Evolutionary conservation across 345 rosid species (phyloP).

Genomic region (Populus pruinosa): DNA sequence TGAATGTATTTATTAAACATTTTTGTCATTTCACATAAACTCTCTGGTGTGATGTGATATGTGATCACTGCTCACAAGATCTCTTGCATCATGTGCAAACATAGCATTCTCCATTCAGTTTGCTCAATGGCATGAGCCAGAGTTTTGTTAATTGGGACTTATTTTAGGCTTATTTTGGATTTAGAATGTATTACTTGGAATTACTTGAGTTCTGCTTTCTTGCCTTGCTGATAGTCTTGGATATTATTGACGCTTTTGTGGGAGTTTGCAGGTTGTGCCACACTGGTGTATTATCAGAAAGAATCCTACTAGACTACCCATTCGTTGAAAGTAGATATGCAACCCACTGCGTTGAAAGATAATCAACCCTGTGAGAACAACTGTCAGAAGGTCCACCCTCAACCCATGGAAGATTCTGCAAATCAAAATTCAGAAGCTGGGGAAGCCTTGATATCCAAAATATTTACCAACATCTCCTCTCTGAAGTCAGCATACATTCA

Average conservation of each 20-base stretch:
- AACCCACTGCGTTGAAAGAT: slow-evolving; percentile 71
- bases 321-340: slow-evolving; percentile 57
- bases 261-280: slow-evolving; percentile 30
- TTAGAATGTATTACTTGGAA: neutral
- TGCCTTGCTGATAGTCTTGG: neutral
- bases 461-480: slow-evolving; percentile 68
- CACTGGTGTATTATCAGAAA: slow-evolving; percentile 13
- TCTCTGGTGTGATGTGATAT: neutral
- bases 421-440: slow-evolving; percentile 72
- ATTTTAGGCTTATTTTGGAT: neutral
- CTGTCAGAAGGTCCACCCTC: slow-evolving; percentile 78
- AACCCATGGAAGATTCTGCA: slow-evolving; percentile 77
- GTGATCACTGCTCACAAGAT: neutral
- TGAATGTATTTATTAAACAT: neutral
- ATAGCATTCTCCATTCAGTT: neutral
- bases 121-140: neutral
- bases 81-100: neutral
- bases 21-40: neutral
- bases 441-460: slow-evolving; percentile 66
- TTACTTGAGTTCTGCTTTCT: slow-evolving; percentile 1
- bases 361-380: slow-evolving; percentile 68
- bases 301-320: slow-evolving; percentile 13
- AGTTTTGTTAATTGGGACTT: no score
- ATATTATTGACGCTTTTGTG: neutral
- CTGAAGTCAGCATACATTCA: slow-evolving; percentile 78